A percentile compares a stretch with the other conserved stretches of the same genome.
phyloP scores from a whole-genome alignment of 768 basidiomycete genomes.

The Coprinellus aureogranulatus region DNA sequence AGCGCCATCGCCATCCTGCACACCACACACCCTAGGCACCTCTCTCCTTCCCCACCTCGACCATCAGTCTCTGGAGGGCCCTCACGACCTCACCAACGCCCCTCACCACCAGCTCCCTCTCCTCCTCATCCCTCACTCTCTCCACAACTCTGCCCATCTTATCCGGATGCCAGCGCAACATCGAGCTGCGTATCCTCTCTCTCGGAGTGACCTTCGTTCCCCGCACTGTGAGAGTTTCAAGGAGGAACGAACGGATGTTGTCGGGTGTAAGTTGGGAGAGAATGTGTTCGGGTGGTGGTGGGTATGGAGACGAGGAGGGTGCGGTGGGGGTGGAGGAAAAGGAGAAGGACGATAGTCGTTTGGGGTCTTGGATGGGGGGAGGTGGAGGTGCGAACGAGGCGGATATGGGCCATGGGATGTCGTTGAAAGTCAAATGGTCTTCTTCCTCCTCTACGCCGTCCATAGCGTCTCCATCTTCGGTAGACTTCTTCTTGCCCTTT shows the following conservation, averaged over 20 bases:
- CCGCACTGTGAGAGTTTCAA: conserved; percentile 43
- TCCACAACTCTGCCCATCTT: conserved; percentile 48
- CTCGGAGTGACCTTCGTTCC: conserved; percentile 40
- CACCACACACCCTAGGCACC: too few relatives aligned
- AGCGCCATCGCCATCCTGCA: too few relatives aligned
- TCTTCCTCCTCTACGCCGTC: background rate
- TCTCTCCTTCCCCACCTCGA: background rate
- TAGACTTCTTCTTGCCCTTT: background rate
- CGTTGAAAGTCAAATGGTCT: conserved; percentile 38
- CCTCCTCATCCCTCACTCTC: conserved; percentile 39
- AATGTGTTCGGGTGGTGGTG: conserved; percentile 7
- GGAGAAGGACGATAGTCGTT: too few relatives aligned
- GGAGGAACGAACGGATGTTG: conserved; percentile 49
- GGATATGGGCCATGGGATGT: conserved; percentile 64
- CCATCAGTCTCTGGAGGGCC: conserved; percentile 31
- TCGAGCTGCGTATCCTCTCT: conserved; percentile 55
- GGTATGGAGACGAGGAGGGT: background rate
- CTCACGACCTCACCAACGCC: conserved; percentile 45
- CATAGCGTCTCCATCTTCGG: background rate
- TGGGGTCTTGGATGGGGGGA: background rate
- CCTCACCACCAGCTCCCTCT: conserved; percentile 41
- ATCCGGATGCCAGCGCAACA: conserved; percentile 71
- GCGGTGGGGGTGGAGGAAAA: background rate
- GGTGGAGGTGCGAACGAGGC: background rate
- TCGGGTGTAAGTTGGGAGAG: conserved; percentile 34